These are phyloP conservation scores for Xylaria venustula DNA, from an alignment of 495 filamentous ascomycete species.

Conservation along the genomic window DNA sequence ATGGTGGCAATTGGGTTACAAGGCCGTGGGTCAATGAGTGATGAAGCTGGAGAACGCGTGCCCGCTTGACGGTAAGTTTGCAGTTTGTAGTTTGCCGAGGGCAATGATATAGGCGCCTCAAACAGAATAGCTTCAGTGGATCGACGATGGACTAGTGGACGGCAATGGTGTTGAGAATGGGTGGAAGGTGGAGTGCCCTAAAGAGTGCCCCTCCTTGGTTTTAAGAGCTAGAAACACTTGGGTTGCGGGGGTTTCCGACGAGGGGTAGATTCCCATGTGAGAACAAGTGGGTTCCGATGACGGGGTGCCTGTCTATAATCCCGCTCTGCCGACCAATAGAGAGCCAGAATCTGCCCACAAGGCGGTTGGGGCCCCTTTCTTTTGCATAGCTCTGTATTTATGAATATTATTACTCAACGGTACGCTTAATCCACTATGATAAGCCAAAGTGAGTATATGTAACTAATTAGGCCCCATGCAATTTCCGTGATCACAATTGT, in stretches of 20 bases:
- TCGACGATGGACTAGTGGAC: constrained; percentile 11
- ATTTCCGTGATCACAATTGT: too few species aligned
- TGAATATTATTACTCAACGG: neutral
- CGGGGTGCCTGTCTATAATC: constrained; percentile 7
- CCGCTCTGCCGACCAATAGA: constrained; percentile 8
- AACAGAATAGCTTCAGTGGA: constrained; percentile 8
- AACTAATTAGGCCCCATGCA: neutral
- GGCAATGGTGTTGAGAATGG: constrained; percentile 8
- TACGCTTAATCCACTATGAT: neutral
- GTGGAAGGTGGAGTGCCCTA: constrained; percentile 5
- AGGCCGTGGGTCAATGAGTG: neutral
- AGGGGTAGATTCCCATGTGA: neutral
- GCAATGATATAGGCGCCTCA: neutral
- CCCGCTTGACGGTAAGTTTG: neutral
- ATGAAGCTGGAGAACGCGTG: neutral
- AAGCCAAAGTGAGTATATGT: neutral
- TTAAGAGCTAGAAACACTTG: constrained; percentile 6
- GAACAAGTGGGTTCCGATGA: neutral
- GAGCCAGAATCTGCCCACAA: constrained; percentile 4
- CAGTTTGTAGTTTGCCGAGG: neutral
- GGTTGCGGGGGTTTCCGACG: constrained; percentile 9
- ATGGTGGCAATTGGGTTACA: constrained; percentile 15
- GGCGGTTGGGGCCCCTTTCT: too few species aligned
- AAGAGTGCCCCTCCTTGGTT: constrained; percentile 12
- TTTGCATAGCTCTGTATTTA: neutral